Evolutionary conservation across 345 rosid genomes (phyloP).

Genomic region (Citrus unshiu): DNA sequence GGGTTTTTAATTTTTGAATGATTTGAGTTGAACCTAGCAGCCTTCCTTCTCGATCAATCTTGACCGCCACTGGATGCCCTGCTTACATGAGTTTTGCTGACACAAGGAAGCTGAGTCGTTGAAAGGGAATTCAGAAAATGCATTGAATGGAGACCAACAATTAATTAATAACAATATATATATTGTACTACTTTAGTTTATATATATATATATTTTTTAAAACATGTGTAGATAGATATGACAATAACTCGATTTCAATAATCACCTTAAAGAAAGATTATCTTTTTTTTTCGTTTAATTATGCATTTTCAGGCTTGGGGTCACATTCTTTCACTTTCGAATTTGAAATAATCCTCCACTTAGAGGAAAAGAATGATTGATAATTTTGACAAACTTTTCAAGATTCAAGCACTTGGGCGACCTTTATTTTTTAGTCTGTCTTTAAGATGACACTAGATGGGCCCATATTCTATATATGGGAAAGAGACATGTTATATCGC

Average conservation of each 20-base stretch:
- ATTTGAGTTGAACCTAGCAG: too few relatives aligned
- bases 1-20: not conserved
- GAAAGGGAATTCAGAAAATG: too few relatives aligned
- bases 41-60: not conserved
- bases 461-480: not conserved
- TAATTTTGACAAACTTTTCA: not conserved
- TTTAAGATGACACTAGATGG: not conserved
- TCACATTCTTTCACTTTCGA: not conserved
- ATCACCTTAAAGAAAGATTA: not conserved
- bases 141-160: not conserved
- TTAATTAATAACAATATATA: too few relatives aligned
- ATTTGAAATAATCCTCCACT: not conserved
- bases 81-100: not conserved
- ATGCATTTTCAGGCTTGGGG: not conserved
- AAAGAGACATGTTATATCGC: not conserved
- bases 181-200: too few relatives aligned
- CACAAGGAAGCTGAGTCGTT: not conserved
- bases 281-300: not conserved
- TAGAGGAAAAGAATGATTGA: not conserved
- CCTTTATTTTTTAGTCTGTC: not conserved
- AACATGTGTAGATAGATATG: not conserved
- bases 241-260: not conserved
- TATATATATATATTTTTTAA: too few relatives aligned
- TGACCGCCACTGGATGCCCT: not conserved
- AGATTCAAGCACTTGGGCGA: constrained; percentile 1